Percentiles rank a stretch among this genome's conserved stretches.
phyloP scores from a whole-genome alignment of 257 asterid genomes.

The Plantago ovata region DNA sequence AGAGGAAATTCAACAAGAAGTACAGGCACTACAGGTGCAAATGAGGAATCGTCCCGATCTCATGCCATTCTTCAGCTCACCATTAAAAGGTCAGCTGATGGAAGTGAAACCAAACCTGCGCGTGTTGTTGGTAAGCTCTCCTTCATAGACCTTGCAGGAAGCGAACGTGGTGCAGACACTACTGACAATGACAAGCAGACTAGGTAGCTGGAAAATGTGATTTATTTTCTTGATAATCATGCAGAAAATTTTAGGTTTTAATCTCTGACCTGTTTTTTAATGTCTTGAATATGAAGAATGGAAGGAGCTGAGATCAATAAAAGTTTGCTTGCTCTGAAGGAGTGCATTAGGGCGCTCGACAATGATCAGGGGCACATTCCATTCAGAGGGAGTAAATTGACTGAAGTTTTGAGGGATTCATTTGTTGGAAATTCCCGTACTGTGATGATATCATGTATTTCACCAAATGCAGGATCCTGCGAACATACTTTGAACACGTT shows the following conservation, averaged over 20 bases:
- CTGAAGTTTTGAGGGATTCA: constrained; percentile 91
- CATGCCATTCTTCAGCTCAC: constrained; percentile 98
- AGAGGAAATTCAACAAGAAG: constrained; percentile 90
- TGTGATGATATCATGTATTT: constrained; percentile 90
- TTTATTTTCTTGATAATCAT: neutral
- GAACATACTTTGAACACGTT: constrained; percentile 94
- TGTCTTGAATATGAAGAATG: constrained; percentile 54
- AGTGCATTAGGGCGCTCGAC: constrained; percentile 98
- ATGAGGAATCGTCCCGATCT: constrained; percentile 98
- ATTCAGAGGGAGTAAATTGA: constrained; percentile 95
- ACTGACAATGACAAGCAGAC: constrained; percentile 98
- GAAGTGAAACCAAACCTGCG: constrained; percentile 86
- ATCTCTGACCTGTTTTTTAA: neutral
- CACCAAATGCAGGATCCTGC: constrained; percentile 92
- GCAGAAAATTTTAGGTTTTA: neutral
- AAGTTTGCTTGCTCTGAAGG: constrained; percentile 97
- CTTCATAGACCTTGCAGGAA: constrained; percentile 99
- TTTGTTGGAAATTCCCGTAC: constrained; percentile 96
- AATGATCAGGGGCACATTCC: constrained; percentile 98
- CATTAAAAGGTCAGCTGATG: constrained; percentile 78
- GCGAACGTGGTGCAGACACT: constrained; percentile 99
- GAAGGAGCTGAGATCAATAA: constrained; percentile 99
- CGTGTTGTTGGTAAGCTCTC: constrained; percentile 93
- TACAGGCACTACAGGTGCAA: constrained; percentile 98
- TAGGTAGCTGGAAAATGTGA: constrained; percentile 41